Conservation (phyloP, 495 filamentous ascomycete genomes). For the Aspergillus homomorphus region DNA sequence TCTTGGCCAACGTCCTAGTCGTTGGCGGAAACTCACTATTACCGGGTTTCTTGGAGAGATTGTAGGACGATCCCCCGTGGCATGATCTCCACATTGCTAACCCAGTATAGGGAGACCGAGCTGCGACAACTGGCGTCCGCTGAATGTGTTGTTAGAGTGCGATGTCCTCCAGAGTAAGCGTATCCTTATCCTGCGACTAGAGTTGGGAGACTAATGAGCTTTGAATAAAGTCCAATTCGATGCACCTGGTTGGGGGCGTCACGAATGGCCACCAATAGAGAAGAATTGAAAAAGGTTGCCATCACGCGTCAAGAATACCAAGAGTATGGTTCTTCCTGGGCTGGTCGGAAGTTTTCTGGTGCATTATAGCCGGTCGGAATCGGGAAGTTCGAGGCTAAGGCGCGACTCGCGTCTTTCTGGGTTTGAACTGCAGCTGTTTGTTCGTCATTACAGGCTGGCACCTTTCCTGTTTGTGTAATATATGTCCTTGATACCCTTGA, state of each 20-base stretch:
- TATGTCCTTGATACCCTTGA: conserved; percentile 19
- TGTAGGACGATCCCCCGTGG: conserved; percentile 43
- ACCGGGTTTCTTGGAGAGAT: conserved; percentile 74
- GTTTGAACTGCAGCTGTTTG: background rate
- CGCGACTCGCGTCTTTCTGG: conserved; percentile 2
- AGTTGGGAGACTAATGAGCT: conserved; percentile 10
- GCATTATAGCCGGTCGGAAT: conserved; percentile 12
- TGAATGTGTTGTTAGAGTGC: conserved; percentile 73
- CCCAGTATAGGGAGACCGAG: conserved; percentile 56
- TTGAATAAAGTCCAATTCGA: conserved; percentile 57
- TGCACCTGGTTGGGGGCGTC: conserved; percentile 84
- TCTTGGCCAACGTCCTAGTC: conserved; percentile 83
- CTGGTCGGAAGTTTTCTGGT: conserved; percentile 66
- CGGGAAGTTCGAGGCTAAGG: conserved; percentile 5
- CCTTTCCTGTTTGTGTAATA: background rate
- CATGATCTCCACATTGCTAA: conserved; percentile 7
- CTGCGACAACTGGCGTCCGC: conserved; percentile 70
- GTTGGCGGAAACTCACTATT: conserved; percentile 83
- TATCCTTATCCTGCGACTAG: background rate
- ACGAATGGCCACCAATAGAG: conserved; percentile 64
- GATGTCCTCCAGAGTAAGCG: conserved; percentile 59
- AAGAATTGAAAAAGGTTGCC: conserved; percentile 56
- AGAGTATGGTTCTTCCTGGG: conserved; percentile 79
- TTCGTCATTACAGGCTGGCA: background rate
- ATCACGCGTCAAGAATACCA: conserved; percentile 88